Evolutionary conservation across 257 asterid species (phyloP).

Genomic region (Ajuga chamaepitys): DNA sequence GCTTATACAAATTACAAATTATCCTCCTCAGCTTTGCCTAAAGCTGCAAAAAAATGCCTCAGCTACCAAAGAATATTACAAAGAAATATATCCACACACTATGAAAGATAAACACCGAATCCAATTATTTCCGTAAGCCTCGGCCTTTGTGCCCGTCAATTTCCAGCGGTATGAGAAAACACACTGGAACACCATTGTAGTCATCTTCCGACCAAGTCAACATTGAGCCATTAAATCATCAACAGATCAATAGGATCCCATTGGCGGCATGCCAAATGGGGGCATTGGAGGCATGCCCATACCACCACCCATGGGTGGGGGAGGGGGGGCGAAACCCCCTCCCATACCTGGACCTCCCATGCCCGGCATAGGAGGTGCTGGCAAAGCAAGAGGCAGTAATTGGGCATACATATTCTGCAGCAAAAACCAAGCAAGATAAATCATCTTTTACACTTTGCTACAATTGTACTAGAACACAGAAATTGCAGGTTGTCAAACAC

Average conservation of each 20-base stretch:
- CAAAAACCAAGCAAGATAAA: constrained; percentile 6
- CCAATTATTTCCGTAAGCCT: constrained; percentile 24
- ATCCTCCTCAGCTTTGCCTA: constrained; percentile 47
- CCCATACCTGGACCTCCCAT: constrained; percentile 65
- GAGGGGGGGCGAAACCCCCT: constrained; percentile 51
- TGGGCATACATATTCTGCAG: constrained; percentile 98
- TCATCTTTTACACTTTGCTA: background rate
- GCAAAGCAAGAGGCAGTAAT: constrained; percentile 95
- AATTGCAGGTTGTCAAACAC: background rate
- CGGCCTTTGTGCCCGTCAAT: constrained; percentile 18
- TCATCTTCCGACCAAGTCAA: constrained; percentile 9
- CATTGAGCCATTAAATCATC: background rate
- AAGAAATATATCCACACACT: constrained; percentile 56
- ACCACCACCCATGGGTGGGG: constrained; percentile 58
- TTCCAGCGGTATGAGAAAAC: background rate
- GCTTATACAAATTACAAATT: constrained; percentile 23
- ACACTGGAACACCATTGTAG: background rate
- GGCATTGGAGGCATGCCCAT: constrained; percentile 97
- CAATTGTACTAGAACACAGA: background rate
- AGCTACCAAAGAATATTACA: constrained; percentile 78
- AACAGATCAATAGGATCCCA: constrained; percentile 76
- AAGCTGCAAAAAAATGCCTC: constrained; percentile 71
- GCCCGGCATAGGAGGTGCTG: constrained; percentile 96
- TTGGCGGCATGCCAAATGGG: constrained; percentile 90
- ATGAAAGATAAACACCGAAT: constrained; percentile 29